Evolutionary conservation across 2,329 filamentous ascomycete genomes (phyloP), one percentile per base, ranked within the genome.

Genomic region (Aspergillus carbonarius): DNA sequence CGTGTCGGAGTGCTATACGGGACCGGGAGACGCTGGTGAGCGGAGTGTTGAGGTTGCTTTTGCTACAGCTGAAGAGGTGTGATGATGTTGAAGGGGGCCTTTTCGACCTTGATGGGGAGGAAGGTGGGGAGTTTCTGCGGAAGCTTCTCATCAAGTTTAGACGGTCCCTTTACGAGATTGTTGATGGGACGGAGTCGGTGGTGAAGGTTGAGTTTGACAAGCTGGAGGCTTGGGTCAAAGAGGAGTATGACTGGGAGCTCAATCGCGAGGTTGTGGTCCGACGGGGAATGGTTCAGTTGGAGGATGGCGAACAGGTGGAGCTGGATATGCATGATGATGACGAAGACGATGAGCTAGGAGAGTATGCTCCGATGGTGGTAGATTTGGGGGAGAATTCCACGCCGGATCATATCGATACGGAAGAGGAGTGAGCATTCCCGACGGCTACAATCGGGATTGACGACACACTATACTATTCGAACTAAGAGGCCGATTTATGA

Each of bases 301-400:
- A 88, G 68, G 86, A 88, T 66, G 86, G 86, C 15, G 86, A 88
- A 70, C 76, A 79, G 61, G 81, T 88, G 4, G 84, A 86, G 63
- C 77, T 88, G 77, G 83, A 85, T 18, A 73, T 83, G 61, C 74
- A 76, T 39, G 85, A 86, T 46, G 83, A 84, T 66, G 85, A 88
- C 54, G 84, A 84, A 66, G 84, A 87, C 18, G 85, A 88, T 52
- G 85, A 88, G 71, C 81, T 79, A 12, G 86, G 86, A 10, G 85
- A 88, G 64, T 88, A 85, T 77, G 85, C 85, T 30, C 86, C 86
- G 18, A 75, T 82, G 37, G 72, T 88, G 32, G 85, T 88, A 18
- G 83, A 88, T 60, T 55, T 76, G 46, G 73, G 60, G 15, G 70
- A 67, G 32, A 60, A 55, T n/a, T 50, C 34, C 34, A 27, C 34